Evolutionary conservation across 345 rosid species (phyloP).

Genomic region (Clausena lansium): DNA sequence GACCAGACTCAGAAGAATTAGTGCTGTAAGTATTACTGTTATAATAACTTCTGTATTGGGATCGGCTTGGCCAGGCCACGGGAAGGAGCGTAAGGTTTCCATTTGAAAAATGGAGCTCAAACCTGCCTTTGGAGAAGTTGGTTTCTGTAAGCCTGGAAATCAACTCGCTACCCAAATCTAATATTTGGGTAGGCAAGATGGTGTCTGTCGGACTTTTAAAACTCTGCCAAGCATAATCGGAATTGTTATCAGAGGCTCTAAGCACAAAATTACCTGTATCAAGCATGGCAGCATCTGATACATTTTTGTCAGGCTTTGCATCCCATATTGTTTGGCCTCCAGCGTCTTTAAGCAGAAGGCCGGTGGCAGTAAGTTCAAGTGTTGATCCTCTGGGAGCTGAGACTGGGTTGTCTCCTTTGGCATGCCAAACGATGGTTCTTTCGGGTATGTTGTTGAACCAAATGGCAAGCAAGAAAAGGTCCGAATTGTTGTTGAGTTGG

Average conservation of each 20-base stretch:
- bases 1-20: constrained; percentile 8
- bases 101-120: constrained; percentile 21
- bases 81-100: constrained; percentile 24
- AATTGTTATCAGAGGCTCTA: not conserved
- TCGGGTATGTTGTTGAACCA: constrained; percentile 34
- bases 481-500: constrained; percentile 12
- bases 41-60: constrained; percentile 15
- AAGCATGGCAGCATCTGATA: constrained; percentile 23
- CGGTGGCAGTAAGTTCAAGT: constrained; percentile 18
- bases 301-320: not conserved
- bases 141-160: constrained; percentile 11
- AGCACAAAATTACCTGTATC: constrained; percentile 42
- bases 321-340: constrained; percentile 5
- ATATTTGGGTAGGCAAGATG: constrained; percentile 34
- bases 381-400: constrained; percentile 24
- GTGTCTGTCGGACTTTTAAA: constrained; percentile 41
- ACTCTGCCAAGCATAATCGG: constrained; percentile 35
- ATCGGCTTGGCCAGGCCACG: constrained; percentile 18
- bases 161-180: constrained; percentile 21
- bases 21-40: not conserved
- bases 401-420: constrained; percentile 12
- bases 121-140: constrained; percentile 28
- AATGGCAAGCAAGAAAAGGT: constrained; percentile 29
- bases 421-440: constrained; percentile 30
- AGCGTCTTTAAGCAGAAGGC: constrained; percentile 22